Percentiles rank a stretch among this genome's conserved stretches.
These are phyloP conservation scores for Neurospora sp. DNA, from an alignment of 495 filamentous ascomycete genomes.

Conservation along the genomic window DNA sequence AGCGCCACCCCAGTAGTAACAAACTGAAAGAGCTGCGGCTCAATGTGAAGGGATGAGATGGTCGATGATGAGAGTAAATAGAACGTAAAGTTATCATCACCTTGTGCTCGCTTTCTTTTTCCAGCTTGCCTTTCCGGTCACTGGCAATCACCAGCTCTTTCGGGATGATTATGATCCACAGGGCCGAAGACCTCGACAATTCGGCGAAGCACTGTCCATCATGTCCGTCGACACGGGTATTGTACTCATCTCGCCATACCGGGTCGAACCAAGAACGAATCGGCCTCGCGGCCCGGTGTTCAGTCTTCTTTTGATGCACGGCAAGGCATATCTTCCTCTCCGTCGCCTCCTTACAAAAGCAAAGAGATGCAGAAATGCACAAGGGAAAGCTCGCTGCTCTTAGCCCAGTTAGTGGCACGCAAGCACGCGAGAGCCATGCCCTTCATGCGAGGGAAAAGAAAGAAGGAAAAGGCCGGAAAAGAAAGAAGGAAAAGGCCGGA, in stretches of 20 bases:
- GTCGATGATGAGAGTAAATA: not conserved
- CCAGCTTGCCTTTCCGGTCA: not conserved
- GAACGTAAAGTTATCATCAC: not conserved
- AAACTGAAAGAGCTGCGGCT: not conserved
- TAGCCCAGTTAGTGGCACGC: not conserved
- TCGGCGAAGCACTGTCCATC: not conserved
- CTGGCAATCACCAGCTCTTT: not conserved
- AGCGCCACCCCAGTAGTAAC: not conserved
- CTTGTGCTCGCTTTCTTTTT: not conserved
- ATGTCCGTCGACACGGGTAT: not conserved
- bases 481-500: not conserved
- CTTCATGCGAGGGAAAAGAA: not conserved
- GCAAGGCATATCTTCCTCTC: not conserved
- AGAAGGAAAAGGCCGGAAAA: no score
- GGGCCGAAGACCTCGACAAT: not conserved
- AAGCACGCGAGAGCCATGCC: not conserved
- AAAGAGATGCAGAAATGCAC: not conserved
- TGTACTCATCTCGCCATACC: not conserved
- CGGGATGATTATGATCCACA: no score
- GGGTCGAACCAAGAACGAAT: not conserved
- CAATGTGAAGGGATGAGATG: not conserved
- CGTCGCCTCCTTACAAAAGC: not conserved
- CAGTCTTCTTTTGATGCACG: not conserved
- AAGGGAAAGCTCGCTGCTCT: not conserved
- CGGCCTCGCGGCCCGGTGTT: not conserved